Evolutionary conservation across 148 eudicot genomes (phyloP), one percentile per base, ranked within the genome.

Genomic region (Gaultheria prostrata): DNA sequence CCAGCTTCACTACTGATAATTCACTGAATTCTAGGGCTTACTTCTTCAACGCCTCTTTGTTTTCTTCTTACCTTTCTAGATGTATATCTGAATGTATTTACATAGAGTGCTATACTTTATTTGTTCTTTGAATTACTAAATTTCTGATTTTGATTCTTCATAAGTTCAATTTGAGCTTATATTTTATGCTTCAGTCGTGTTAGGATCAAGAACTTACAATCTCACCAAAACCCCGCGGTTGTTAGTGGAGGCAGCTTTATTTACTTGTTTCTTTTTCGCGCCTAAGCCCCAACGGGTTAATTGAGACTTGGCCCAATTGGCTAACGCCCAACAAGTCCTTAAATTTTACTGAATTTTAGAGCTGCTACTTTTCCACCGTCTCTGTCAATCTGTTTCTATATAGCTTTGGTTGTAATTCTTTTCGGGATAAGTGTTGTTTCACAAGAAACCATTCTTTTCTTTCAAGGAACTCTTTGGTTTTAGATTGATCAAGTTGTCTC

Each of bases 381-480:
- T 26, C 21, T 53, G 33, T 51, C 32, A 2, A 26, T 77, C 82
- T 49, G 32, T 50, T 11, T 65, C 24, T 10, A 2, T 48, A 12
- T 39, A 26, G 14, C 33, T 46, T 69, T 67, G 7, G 33, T 51
- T 26, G 14, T 28, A 50, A 15, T 43, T 17, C 56, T 13, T 7
- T 12, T 15, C 4, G 18, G 69, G 51, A n/a, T 3, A 80, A 69
- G 76, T 49, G 53, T 71, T 51, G 49, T 8, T 71, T 51, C 8
- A 14, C 15, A 35, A 75, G 79, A 56, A 57, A 82, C 70, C 71
- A 45, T 76, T 72, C 85, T 45, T 79, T 28, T 50, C 86, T 84
- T 84, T 45, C n/a, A 84, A 76, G 78, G 53, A n/a, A 83, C 30
- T 21, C 32, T 35, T 72, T 48, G 76, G 14, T 77, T 61, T 63